Conservation (phyloP, 345 rosid genomes). For the Arabis hirsuta region DNA sequence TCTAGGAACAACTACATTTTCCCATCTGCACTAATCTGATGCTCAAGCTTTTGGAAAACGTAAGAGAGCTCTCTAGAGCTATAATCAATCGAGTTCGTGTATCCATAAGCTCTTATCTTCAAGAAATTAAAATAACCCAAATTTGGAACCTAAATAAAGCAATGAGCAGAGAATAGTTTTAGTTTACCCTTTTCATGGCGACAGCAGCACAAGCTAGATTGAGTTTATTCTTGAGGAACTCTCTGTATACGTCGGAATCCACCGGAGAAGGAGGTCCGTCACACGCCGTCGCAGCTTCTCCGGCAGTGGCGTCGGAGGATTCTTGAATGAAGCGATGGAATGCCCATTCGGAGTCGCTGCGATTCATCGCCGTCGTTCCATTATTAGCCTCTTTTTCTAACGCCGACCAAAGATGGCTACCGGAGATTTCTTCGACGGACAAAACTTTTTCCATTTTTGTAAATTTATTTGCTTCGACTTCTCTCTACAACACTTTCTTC, state of each 20-base stretch:
- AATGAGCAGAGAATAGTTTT: neutral
- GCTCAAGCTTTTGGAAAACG: too few relatives aligned
- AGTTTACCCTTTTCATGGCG: constrained; percentile 64
- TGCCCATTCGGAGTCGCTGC: constrained; percentile 86
- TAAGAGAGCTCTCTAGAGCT: too few relatives aligned
- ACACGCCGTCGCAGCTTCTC: constrained; percentile 48
- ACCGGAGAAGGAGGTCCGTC: constrained; percentile 34
- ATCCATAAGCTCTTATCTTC: neutral
- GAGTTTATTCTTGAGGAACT: constrained; percentile 66
- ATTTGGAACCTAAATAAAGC: neutral
- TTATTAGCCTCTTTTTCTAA: constrained; percentile 4
- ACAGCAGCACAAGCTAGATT: constrained; percentile 80
- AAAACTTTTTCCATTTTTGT: constrained; percentile 57
- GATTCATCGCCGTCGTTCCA: constrained; percentile 46
- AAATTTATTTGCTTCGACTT: constrained; percentile 11
- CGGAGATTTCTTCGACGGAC: constrained; percentile 69
- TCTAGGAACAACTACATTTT: neutral
- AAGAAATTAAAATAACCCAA: neutral
- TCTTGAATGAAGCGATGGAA: constrained; percentile 68
- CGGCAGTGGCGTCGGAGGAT: constrained; percentile 40
- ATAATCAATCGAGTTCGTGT: too few relatives aligned
- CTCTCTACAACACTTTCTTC: constrained; percentile 19
- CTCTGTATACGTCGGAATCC: constrained; percentile 57
- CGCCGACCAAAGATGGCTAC: constrained; percentile 53
- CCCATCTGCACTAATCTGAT: too few relatives aligned